Percentiles rank a stretch among this genome's conserved stretches.
Conservation (phyloP, 225 moss, liverwort and hornwort species). For the Physcomitrium patens region DNA sequence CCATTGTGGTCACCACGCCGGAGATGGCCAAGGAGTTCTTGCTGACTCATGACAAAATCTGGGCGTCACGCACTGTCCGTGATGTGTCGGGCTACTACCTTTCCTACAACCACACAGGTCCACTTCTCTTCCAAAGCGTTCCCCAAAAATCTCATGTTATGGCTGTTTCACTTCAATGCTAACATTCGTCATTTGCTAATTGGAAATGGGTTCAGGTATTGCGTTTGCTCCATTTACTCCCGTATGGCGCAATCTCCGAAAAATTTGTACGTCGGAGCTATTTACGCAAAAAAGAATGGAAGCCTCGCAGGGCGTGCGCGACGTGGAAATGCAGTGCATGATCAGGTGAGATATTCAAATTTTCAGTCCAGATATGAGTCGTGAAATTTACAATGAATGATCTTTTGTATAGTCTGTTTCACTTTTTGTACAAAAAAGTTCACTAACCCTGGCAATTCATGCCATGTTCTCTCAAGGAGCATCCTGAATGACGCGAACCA, state of each 20-base stretch:
- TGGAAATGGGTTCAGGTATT: constrained; percentile 27
- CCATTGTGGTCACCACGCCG: constrained; percentile 38
- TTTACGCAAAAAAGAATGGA: background rate
- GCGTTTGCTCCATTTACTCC: constrained; percentile 41
- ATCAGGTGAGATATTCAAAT: constrained; percentile 7
- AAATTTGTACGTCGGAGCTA: constrained; percentile 34
- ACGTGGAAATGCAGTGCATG: constrained; percentile 41
- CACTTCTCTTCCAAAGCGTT: background rate
- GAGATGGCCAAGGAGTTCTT: constrained; percentile 27
- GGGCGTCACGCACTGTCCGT: constrained; percentile 33
- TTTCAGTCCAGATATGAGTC: background rate
- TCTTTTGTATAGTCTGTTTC: background rate
- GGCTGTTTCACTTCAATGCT: no score
- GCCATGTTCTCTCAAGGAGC: background rate
- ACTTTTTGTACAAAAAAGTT: no score
- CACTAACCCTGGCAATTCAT: background rate
- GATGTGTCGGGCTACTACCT: background rate
- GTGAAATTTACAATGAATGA: background rate
- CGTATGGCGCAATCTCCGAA: constrained; percentile 46
- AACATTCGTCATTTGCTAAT: no score
- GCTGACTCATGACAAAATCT: constrained; percentile 34
- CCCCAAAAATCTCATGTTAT: background rate
- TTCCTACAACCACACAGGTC: constrained; percentile 36
- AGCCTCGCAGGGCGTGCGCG: constrained; percentile 31
- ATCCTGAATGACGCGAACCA: constrained; percentile 16